Evolutionary conservation across 495 filamentous ascomycete genomes (phyloP).

Genomic region (Achaetomiella virescens): DNA sequence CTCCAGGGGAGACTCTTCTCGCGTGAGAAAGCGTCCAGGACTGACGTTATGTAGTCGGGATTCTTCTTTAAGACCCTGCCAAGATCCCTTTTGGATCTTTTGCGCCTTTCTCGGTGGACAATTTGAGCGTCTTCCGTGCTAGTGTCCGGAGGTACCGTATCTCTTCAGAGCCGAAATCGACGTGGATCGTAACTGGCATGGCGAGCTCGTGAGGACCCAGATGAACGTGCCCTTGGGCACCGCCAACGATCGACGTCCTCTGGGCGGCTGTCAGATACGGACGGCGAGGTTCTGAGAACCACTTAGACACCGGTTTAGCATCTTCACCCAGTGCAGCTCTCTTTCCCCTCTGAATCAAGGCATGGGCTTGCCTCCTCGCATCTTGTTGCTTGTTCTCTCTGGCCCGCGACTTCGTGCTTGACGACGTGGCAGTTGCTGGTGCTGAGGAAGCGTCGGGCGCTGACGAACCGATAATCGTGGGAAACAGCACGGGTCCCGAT

Average conservation of each 20-base stretch:
- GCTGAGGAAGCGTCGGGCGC: too few species aligned
- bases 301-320: background rate
- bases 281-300: conserved; percentile 9
- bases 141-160: conserved; percentile 26
- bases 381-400: conserved; percentile 9
- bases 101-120: background rate
- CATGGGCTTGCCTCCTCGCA: conserved; percentile 14
- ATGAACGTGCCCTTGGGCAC: conserved; percentile 11
- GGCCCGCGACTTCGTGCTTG: background rate
- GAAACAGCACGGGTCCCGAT: too few species aligned
- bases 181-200: conserved; percentile 23
- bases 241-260: conserved; percentile 20
- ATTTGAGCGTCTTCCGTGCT: background rate
- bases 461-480: too few species aligned
- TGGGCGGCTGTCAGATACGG: conserved; percentile 30
- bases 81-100: conserved; percentile 24
- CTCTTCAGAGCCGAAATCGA: conserved; percentile 49
- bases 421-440: background rate
- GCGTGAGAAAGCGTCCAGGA: conserved; percentile 2
- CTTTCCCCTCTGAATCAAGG: conserved; percentile 5
- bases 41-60: background rate
- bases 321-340: background rate
- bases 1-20: conserved; percentile 7
- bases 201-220: background rate
- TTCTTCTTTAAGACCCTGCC: conserved; percentile 10